Evolutionary conservation across 1,284 basidiomycete genomes (phyloP).

Genomic region (Ceratobasidium sp.): DNA sequence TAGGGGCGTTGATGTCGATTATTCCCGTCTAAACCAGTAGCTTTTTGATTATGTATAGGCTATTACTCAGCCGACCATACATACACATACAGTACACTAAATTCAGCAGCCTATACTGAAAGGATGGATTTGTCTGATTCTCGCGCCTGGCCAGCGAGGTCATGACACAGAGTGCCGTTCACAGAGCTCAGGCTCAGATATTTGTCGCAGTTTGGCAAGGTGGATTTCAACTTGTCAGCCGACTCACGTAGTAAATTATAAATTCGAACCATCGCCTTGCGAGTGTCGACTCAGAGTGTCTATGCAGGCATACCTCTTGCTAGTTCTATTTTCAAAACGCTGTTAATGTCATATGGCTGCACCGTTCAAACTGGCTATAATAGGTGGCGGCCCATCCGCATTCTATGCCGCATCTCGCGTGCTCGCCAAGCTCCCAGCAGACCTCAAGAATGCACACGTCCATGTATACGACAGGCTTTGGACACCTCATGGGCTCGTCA

Average conservation of each 20-base stretch:
- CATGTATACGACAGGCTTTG: conserved; percentile 95
- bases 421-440: conserved; percentile 70
- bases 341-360: conserved; percentile 37
- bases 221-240: background rate
- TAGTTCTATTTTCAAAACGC: background rate
- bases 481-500: conserved; percentile 93
- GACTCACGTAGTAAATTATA: background rate
- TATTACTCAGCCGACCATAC: too few species aligned
- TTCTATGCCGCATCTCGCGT: conserved; percentile 94
- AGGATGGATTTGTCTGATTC: too few species aligned
- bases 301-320: background rate
- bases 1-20: background rate
- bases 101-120: too few species aligned
- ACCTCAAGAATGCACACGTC: conserved; percentile 66
- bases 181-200: background rate
- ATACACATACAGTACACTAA: too few species aligned
- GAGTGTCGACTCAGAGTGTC: background rate
- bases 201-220: conserved; percentile 12
- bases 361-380: conserved; percentile 77
- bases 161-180: background rate
- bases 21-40: background rate
- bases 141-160: background rate
- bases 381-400: conserved; percentile 93
- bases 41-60: background rate
- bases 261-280: conserved; percentile 7